phyloP scores from a whole-genome alignment of 257 asterid genomes.

The Prunella vulgaris region DNA sequence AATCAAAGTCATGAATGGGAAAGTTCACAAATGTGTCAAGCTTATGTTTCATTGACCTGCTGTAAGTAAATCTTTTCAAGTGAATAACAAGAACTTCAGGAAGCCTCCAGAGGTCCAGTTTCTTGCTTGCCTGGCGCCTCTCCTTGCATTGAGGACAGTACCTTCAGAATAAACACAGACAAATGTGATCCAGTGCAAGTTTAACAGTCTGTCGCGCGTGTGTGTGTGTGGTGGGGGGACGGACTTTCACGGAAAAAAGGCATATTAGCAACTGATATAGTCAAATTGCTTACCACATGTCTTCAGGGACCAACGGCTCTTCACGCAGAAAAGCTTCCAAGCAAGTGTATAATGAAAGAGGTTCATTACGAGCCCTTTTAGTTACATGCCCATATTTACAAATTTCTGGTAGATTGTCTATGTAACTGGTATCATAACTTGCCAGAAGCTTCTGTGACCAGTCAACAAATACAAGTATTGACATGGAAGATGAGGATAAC shows the following conservation, averaged over 20 bases:
- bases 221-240: too few species aligned
- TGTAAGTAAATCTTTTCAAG: constrained; percentile 92
- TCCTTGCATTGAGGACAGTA: constrained; percentile 97
- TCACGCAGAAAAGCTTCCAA: constrained; percentile 96
- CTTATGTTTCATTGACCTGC: constrained; percentile 97
- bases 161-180: constrained; percentile 43
- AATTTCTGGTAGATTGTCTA: constrained; percentile 87
- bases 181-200: background rate
- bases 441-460: constrained; percentile 96
- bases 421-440: constrained; percentile 71
- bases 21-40: constrained; percentile 94
- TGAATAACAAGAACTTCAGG: constrained; percentile 98
- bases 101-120: constrained; percentile 98
- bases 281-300: constrained; percentile 76
- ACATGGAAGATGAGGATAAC: constrained; percentile 80
- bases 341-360: constrained; percentile 95
- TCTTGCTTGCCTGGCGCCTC: constrained; percentile 96
- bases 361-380: constrained; percentile 95
- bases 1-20: constrained; percentile 87
- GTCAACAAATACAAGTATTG: constrained; percentile 90
- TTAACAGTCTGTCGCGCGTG: too few species aligned
- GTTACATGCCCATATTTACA: constrained; percentile 66
- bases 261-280: constrained; percentile 13
- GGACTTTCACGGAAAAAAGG: background rate
- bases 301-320: constrained; percentile 99